phyloP scores from a whole-genome alignment of 73 alveolate genomes.

The Paramecium tetraurelia region DNA sequence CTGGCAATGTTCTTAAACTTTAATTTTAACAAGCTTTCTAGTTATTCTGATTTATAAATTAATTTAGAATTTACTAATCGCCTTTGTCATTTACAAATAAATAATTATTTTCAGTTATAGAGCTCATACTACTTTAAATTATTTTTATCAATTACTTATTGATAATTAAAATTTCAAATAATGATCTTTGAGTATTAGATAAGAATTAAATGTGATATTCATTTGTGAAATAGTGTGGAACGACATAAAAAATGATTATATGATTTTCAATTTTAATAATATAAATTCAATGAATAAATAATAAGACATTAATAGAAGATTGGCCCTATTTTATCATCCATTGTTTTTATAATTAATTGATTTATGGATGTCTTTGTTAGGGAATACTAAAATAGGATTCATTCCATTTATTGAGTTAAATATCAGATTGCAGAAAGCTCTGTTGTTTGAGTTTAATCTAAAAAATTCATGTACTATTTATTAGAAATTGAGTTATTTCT shows the following conservation, averaged over 20 bases:
- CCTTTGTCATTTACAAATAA: no score
- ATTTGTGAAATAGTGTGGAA: no score
- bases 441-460: slow-evolving; percentile 31
- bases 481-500: slow-evolving; percentile 39
- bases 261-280: neutral
- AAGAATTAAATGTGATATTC: no score
- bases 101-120: no score
- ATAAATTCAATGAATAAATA: slow-evolving; percentile 15
- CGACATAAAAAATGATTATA: no score
- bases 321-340: slow-evolving; percentile 61
- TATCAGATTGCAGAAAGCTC: slow-evolving; percentile 26
- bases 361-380: neutral
- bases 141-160: no score
- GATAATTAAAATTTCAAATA: no score
- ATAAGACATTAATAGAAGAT: slow-evolving; percentile 55
- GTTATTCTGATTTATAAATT: no score
- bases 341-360: slow-evolving; percentile 45
- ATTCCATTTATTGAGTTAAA: slow-evolving; percentile 28
- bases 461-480: slow-evolving; percentile 53
- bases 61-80: no score
- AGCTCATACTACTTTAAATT: no score
- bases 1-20: no score
- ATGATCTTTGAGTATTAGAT: neutral
- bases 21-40: no score
- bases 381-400: slow-evolving; percentile 16